A percentile compares a stretch with the other conserved stretches of the same genome.
Evolutionary conservation across 2,329 filamentous ascomycete species (phyloP).

Genomic region (Pleomassaria siparia): DNA sequence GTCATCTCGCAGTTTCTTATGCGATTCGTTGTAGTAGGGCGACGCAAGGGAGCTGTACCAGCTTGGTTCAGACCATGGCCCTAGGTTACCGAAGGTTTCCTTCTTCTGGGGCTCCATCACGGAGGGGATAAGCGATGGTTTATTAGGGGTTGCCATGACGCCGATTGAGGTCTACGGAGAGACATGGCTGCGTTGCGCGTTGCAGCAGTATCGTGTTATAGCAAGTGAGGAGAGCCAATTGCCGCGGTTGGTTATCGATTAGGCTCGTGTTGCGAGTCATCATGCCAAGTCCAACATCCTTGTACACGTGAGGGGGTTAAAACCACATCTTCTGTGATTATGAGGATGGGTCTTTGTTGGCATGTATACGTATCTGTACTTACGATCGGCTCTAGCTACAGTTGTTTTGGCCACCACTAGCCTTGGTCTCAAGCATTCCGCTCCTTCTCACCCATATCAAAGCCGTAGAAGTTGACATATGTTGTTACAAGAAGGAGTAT

Average conservation of each 20-base stretch:
- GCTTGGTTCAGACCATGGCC: slow-evolving; percentile 51
- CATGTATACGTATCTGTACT: neutral
- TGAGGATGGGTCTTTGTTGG: neutral
- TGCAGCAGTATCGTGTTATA: neutral
- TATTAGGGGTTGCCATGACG: slow-evolving; percentile 15
- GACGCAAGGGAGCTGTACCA: slow-evolving; percentile 53
- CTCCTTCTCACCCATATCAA: no score
- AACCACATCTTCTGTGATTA: neutral
- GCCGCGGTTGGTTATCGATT: neutral
- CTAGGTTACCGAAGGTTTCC: slow-evolving; percentile 38
- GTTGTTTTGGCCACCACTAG: no score
- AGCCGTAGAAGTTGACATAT: no score
- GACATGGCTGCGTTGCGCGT: neutral
- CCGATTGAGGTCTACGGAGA: neutral
- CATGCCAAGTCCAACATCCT: neutral
- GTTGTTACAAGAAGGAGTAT: no score
- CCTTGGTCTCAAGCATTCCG: no score
- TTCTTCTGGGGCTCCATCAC: slow-evolving; percentile 24
- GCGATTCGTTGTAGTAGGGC: slow-evolving; percentile 66
- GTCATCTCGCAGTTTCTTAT: slow-evolving; percentile 59
- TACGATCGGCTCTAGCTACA: no score
- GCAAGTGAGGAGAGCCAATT: neutral
- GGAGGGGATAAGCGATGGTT: slow-evolving; percentile 15
- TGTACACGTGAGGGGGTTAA: neutral
- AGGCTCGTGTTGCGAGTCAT: neutral